Percentiles rank a stretch among this genome's conserved stretches.
These are phyloP conservation scores for Trifolium subterraneum DNA, from an alignment of 306 rosid species.

Conservation along the genomic window DNA sequence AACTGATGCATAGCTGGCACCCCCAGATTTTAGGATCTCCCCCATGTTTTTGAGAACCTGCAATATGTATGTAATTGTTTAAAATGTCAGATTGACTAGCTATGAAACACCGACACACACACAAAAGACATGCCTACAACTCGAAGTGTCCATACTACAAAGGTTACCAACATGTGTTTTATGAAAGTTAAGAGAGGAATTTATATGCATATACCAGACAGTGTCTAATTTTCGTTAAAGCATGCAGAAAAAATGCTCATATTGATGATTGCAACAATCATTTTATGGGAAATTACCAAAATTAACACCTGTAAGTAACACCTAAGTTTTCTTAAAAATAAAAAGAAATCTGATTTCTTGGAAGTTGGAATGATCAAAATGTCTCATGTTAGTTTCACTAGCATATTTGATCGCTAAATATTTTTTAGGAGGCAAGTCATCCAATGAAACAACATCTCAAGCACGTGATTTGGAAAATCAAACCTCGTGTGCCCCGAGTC, in stretches of 20 bases:
- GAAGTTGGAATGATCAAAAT: too few species aligned
- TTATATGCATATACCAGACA: constrained; percentile 12
- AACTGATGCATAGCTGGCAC: constrained; percentile 77
- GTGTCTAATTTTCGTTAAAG: background rate
- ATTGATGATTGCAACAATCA: too few species aligned
- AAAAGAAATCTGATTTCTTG: too few species aligned
- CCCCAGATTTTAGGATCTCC: constrained; percentile 88
- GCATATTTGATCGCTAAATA: too few species aligned
- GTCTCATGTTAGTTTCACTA: too few species aligned
- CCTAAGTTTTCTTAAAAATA: too few species aligned
- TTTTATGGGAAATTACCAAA: too few species aligned
- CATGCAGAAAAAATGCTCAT: background rate
- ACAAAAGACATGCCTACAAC: too few species aligned
- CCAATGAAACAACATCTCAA: constrained; percentile 20
- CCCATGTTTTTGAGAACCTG: constrained; percentile 93
- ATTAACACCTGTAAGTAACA: too few species aligned
- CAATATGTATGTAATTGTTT: constrained; percentile 29
- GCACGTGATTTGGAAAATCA: constrained; percentile 6
- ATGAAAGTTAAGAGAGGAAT: background rate
- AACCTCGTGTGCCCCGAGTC: constrained; percentile 2
- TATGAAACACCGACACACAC: too few species aligned
- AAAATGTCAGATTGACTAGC: constrained; percentile 16
- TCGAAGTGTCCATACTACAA: too few species aligned
- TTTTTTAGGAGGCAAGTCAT: constrained; percentile 7
- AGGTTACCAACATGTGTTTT: background rate